phyloP scores from a whole-genome alignment of 1,284 basidiomycete species.

The Malassezia brasiliensis region DNA sequence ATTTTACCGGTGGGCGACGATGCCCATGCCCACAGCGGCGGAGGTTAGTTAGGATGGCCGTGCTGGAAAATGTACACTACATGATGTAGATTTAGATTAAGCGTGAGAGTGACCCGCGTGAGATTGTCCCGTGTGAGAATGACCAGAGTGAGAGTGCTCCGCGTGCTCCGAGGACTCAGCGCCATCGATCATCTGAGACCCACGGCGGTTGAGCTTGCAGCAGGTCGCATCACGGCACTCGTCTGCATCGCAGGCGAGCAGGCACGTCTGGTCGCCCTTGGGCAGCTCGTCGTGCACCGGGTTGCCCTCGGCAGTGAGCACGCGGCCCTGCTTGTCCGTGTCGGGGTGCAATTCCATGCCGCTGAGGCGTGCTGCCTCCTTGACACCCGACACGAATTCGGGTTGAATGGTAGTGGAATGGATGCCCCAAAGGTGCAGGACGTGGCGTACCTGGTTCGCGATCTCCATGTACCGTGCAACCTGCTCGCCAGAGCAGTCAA shows the following conservation, averaged over 20 bases:
- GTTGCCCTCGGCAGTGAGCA: conserved; percentile 33
- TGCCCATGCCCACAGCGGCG: conserved; percentile 1
- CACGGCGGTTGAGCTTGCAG: conserved; percentile 16
- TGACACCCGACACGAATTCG: conserved; percentile 40
- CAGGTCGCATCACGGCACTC: conserved; percentile 36
- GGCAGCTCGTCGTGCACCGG: conserved; percentile 35
- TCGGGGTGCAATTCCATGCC: conserved; percentile 33
- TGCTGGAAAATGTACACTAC: neutral
- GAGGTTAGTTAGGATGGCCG: too few species aligned
- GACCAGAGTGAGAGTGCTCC: too few species aligned
- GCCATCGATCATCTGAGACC: neutral
- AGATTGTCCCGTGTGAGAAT: too few species aligned
- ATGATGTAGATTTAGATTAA: too few species aligned
- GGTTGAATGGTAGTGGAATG: conserved; percentile 58
- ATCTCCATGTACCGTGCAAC: conserved; percentile 67
- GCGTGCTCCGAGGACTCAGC: too few species aligned
- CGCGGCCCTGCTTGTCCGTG: conserved; percentile 20
- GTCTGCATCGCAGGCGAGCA: conserved; percentile 37
- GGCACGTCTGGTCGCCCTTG: conserved; percentile 32
- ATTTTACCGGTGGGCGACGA: conserved; percentile 15
- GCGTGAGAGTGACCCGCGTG: too few species aligned
- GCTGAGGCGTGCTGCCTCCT: conserved; percentile 34
- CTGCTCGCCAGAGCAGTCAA: conserved; percentile 57
- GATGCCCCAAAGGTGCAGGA: conserved; percentile 79
- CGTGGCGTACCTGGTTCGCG: conserved; percentile 69